Evolutionary conservation across 148 eudicot genomes (phyloP), one percentile per base, ranked within the genome.

Genomic region (Heliosperma pusillum): DNA sequence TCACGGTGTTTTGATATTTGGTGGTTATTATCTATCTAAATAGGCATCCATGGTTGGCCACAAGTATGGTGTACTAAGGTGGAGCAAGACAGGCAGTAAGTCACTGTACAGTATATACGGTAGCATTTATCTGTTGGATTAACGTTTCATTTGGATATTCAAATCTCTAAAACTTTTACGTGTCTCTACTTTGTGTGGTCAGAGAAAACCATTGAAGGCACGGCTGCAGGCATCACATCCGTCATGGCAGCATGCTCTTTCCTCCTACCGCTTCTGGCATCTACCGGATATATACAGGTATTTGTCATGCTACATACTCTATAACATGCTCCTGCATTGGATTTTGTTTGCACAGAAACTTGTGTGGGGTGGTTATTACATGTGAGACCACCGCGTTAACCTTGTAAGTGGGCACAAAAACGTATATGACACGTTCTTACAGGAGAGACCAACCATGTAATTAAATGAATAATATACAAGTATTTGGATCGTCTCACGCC

Each of bases 31-130:
- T 33, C 61, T 77, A 62, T 80, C 52, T 80, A 15, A 29, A 64
- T 74, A 95, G 98, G 99, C 97, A 73, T 95, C 99, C 53, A 85
- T 95, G 96, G 96, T 95, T 67, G 99, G 99, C 24, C 86, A 95
- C 79, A 95, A 90, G 85, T 95, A 95, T 83, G 97, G 99, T 73
- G 92, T 88, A 71, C 85, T 95, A 24, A 79, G 99, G 62, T 92
- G 96, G 99, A 95, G 97, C 86, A 92, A 95, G 81, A 87, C 88
- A 57, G 97, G 98, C 79, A 92, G 98, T 94, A 82, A 85, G 91
- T 84, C 29, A 7, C 33, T 70, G 11, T 33, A 55, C 8, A 36
- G 42, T 36, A 7, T 36, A 36, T 36, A 24, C 21, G 21, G 21
- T 26, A 22, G 52, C 33, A 44, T 66, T 78, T 24, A 50, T 73